Evolutionary conservation across 148 eudicot genomes (phyloP).

Genomic region (Rhododendron molle): DNA sequence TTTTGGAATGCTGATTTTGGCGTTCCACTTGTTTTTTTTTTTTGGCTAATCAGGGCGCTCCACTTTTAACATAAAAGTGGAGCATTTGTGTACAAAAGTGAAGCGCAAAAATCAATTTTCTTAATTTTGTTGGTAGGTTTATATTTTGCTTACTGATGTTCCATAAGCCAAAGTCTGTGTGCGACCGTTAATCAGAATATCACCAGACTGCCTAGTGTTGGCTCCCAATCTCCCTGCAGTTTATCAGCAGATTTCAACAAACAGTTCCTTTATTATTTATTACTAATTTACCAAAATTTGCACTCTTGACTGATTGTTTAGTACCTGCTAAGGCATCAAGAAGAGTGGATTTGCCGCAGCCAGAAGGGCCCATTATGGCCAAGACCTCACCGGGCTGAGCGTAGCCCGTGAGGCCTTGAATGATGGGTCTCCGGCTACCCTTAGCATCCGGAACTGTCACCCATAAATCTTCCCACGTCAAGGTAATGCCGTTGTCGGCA

Average conservation of each 20-base stretch:
- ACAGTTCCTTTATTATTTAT: neutral
- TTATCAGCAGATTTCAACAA: neutral
- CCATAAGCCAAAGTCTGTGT: slow-evolving; percentile 35
- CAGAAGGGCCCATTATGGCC: slow-evolving; percentile 22
- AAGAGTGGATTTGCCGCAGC: slow-evolving; percentile 18
- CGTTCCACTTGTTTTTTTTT: too few relatives aligned
- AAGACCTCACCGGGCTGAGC: slow-evolving; percentile 11
- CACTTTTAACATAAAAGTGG: too few relatives aligned
- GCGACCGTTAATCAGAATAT: slow-evolving; percentile 36
- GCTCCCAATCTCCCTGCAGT: slow-evolving; percentile 19
- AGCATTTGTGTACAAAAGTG: too few relatives aligned
- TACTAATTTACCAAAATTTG: too few relatives aligned
- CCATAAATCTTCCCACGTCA: slow-evolving; percentile 21
- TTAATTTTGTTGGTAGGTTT: neutral
- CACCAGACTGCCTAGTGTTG: slow-evolving; percentile 31
- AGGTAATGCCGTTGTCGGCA: neutral
- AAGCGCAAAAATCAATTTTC: too few relatives aligned
- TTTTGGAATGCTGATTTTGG: too few relatives aligned
- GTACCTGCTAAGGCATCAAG: slow-evolving; percentile 20
- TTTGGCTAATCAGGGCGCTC: too few relatives aligned
- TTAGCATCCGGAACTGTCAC: slow-evolving; percentile 13
- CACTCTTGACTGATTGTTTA: neutral
- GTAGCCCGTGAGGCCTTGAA: slow-evolving; percentile 10
- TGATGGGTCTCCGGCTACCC: slow-evolving; percentile 8
- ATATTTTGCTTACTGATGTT: slow-evolving; percentile 28